Evolutionary conservation across 306 rosid genomes (phyloP).

Genomic region (Trifolium dubium): DNA sequence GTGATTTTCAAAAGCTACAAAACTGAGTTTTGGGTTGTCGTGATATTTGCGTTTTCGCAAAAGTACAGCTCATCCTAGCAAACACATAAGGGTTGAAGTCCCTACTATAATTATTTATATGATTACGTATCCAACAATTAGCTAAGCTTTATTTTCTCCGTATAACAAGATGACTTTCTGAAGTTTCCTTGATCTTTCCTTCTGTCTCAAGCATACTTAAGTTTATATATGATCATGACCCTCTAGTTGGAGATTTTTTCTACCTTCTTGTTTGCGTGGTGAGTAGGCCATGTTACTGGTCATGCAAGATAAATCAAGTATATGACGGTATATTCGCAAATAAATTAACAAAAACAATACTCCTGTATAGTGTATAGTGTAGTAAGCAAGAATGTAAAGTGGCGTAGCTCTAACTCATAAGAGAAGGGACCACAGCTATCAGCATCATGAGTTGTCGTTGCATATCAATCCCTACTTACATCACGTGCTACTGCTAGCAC

Average conservation of each 20-base stretch:
- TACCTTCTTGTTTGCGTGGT: background rate
- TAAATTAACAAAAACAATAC: slow-evolving; percentile 1
- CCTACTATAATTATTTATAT: background rate
- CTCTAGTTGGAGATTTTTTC: background rate
- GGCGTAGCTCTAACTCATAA: slow-evolving; percentile 6
- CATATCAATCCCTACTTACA: slow-evolving; percentile 2
- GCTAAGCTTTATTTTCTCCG: background rate
- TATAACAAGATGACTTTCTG: background rate
- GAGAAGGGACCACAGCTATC: slow-evolving; percentile 7
- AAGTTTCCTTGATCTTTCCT: background rate
- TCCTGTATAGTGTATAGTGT: background rate
- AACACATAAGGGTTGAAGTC: background rate
- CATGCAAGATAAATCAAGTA: background rate
- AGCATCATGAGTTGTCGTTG: slow-evolving; percentile 14
- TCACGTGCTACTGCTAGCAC: background rate
- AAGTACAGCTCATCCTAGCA: no score
- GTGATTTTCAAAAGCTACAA: no score
- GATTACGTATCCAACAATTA: background rate
- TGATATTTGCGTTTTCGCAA: no score
- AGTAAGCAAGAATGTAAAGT: slow-evolving; percentile 1
- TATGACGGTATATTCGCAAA: background rate
- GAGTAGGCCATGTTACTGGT: background rate
- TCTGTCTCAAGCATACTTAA: background rate
- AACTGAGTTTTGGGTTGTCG: no score
- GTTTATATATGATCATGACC: no score